A percentile compares a stretch with the other conserved stretches of the same genome.
These are phyloP conservation scores for Saccharomycopsis sp. DNA, from an alignment of 805 yeast species.

Conservation along the genomic window DNA sequence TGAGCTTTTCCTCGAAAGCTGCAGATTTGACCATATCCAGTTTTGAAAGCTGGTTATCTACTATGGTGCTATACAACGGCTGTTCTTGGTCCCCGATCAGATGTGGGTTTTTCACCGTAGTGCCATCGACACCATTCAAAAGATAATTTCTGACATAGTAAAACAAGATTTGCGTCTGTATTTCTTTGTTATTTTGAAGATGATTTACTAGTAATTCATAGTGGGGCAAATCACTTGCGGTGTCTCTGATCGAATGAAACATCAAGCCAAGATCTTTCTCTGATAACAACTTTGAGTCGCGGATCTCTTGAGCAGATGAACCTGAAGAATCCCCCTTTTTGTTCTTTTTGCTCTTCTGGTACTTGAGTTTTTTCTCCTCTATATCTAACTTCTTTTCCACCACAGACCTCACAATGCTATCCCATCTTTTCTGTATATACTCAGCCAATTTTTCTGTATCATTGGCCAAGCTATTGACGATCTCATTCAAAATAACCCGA, in stretches of 20 bases:
- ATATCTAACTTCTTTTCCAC: slow-evolving; percentile 19
- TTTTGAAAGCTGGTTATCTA: not conserved
- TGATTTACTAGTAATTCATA: slow-evolving; percentile 13
- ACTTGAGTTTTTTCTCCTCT: slow-evolving; percentile 19
- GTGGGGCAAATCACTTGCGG: slow-evolving; percentile 11
- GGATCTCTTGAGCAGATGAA: slow-evolving; percentile 4
- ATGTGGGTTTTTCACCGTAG: not conserved
- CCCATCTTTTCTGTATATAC: slow-evolving; percentile 2
- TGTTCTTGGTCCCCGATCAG: not conserved
- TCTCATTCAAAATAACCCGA: slow-evolving; percentile 25
- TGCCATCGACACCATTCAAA: not conserved
- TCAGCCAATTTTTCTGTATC: slow-evolving; percentile 15
- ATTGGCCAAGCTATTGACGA: slow-evolving; percentile 18
- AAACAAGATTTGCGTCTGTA: slow-evolving; percentile 3
- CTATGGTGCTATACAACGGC: not conserved
- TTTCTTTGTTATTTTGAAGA: slow-evolving; percentile 4
- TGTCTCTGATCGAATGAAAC: slow-evolving; percentile 10
- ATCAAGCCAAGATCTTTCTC: slow-evolving; percentile 13
- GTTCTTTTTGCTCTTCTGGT: slow-evolving; percentile 3
- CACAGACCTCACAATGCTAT: slow-evolving; percentile 19
- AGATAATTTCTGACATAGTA: slow-evolving; percentile 5
- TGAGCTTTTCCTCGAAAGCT: slow-evolving; percentile 8
- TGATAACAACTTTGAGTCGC: slow-evolving; percentile 6
- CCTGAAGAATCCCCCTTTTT: slow-evolving; percentile 6
- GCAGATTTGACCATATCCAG: not conserved